Percentiles rank a stretch among this genome's conserved stretches.
phyloP scores from a whole-genome alignment of 140 eudicot genomes.

The Anethum foeniculum region DNA sequence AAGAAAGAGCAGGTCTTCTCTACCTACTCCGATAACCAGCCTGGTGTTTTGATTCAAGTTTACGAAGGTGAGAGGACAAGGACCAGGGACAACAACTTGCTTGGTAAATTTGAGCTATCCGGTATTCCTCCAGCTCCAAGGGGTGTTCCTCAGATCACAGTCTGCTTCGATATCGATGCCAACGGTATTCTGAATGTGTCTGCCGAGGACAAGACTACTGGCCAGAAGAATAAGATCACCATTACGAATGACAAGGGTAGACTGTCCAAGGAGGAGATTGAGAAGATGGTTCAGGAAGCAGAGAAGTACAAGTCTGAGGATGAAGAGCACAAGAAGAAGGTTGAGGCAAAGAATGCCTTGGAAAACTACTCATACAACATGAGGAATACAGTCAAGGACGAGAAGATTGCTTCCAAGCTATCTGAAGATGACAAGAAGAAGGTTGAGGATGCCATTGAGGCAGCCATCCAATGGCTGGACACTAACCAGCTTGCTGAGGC shows the following conservation, averaged over 20 bases:
- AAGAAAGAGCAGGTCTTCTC: constrained; percentile 37
- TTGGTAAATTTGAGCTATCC: constrained; percentile 32
- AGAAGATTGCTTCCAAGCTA: constrained; percentile 31
- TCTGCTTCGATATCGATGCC: constrained; percentile 36
- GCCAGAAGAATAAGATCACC: constrained; percentile 37
- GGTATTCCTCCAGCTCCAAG: constrained; percentile 40
- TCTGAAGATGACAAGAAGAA: constrained; percentile 31
- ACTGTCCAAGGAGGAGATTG: constrained; percentile 35
- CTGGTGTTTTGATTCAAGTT: constrained; percentile 32
- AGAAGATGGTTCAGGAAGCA: constrained; percentile 39
- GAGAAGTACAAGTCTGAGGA: constrained; percentile 38
- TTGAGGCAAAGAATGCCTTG: constrained; percentile 35
- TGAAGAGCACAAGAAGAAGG: constrained; percentile 38
- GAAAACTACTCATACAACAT: constrained; percentile 37
- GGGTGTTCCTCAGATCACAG: constrained; percentile 34
- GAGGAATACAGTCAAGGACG: constrained; percentile 38
- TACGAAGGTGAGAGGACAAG: constrained; percentile 35
- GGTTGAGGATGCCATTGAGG: constrained; percentile 35
- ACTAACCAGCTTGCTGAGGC: constrained; percentile 36
- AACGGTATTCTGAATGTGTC: constrained; percentile 35
- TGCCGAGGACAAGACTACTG: constrained; percentile 34
- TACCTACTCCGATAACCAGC: constrained; percentile 33
- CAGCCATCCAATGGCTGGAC: constrained; percentile 31
- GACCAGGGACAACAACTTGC: constrained; percentile 32
- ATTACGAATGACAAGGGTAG: constrained; percentile 37